These are phyloP conservation scores for Fusarium camptoceras DNA, from an alignment of 2,329 filamentous ascomycete species.

Conservation along the genomic window DNA sequence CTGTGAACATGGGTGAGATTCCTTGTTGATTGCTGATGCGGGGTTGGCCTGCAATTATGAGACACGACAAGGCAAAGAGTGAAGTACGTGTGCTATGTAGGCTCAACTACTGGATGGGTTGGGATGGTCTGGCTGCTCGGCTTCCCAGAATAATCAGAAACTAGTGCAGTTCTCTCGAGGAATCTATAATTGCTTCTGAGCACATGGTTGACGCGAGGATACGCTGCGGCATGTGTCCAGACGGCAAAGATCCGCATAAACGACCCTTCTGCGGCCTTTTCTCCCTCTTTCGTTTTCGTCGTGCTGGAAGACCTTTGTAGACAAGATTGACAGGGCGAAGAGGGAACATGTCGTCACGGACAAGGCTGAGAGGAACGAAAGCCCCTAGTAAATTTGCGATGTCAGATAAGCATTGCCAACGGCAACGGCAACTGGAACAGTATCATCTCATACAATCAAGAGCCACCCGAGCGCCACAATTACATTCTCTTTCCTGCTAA, in stretches of 20 bases:
- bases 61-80: slow-evolving; percentile 27
- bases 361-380: slow-evolving; percentile 5
- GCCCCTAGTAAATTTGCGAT: neutral
- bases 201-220: slow-evolving; percentile 25
- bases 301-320: neutral
- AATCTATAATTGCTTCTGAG: slow-evolving; percentile 51
- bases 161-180: slow-evolving; percentile 48
- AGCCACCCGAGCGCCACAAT: slow-evolving; percentile 14
- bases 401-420: slow-evolving; percentile 4
- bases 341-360: slow-evolving; percentile 6
- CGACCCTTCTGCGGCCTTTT: neutral
- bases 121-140: slow-evolving; percentile 7
- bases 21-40: slow-evolving; percentile 32
- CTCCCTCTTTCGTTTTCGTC: neutral
- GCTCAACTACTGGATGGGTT: slow-evolving; percentile 25
- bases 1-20: slow-evolving; percentile 5
- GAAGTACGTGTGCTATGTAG: neutral
- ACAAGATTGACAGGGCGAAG: slow-evolving; percentile 23
- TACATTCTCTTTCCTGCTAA: neutral
- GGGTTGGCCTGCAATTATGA: slow-evolving; percentile 29
- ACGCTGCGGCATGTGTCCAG: slow-evolving; percentile 15
- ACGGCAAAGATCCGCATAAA: slow-evolving; percentile 22
- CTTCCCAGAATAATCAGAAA: slow-evolving; percentile 18
- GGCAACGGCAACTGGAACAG: slow-evolving; percentile 9
- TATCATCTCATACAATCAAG: slow-evolving; percentile 14